Evolutionary conservation across 1,284 basidiomycete species (phyloP).

Genomic region (Moniliella sp.): DNA sequence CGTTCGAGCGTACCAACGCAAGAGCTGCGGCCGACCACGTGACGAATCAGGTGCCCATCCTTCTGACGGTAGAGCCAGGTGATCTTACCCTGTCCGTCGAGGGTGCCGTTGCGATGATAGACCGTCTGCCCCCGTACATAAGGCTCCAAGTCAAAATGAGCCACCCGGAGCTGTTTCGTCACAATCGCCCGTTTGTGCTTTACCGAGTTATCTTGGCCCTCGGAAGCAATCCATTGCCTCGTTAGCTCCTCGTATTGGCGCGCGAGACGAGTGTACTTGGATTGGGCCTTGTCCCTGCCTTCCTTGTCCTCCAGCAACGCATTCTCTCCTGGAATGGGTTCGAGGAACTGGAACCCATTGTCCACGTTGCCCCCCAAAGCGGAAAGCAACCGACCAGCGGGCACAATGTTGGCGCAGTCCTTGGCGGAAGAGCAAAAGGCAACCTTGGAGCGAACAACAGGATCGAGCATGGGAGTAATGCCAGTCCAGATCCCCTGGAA

Average conservation of each 20-base stretch:
- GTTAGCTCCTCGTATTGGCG: slow-evolving; percentile 27
- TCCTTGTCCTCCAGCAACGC: slow-evolving; percentile 17
- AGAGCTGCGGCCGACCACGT: slow-evolving; percentile 14
- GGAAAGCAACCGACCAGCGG: slow-evolving; percentile 12
- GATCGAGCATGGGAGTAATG: slow-evolving; percentile 9
- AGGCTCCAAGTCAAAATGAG: slow-evolving; percentile 31
- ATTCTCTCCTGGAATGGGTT: slow-evolving; percentile 28
- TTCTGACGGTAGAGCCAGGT: slow-evolving; percentile 29
- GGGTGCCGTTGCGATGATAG: slow-evolving; percentile 30
- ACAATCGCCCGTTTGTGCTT: slow-evolving; percentile 13
- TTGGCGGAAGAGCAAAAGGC: slow-evolving; percentile 19
- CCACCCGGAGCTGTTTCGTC: slow-evolving; percentile 28
- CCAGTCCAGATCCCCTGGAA: too few species aligned
- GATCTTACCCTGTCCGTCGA: slow-evolving; percentile 28
- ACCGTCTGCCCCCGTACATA: slow-evolving; percentile 25
- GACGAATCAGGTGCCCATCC: too few species aligned
- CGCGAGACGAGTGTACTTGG: slow-evolving; percentile 20
- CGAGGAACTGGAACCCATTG: slow-evolving; percentile 11
- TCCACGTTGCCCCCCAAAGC: slow-evolving; percentile 13
- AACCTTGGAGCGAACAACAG: slow-evolving; percentile 18
- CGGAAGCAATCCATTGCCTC: slow-evolving; percentile 17
- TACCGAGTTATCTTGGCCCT: slow-evolving; percentile 5
- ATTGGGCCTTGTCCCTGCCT: slow-evolving; percentile 17
- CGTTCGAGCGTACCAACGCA: slow-evolving; percentile 15
- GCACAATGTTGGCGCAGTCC: slow-evolving; percentile 19